These are phyloP conservation scores for Aegilops speltoides DNA, from an alignment of 176 grass and related monocot species.

Conservation along the genomic window DNA sequence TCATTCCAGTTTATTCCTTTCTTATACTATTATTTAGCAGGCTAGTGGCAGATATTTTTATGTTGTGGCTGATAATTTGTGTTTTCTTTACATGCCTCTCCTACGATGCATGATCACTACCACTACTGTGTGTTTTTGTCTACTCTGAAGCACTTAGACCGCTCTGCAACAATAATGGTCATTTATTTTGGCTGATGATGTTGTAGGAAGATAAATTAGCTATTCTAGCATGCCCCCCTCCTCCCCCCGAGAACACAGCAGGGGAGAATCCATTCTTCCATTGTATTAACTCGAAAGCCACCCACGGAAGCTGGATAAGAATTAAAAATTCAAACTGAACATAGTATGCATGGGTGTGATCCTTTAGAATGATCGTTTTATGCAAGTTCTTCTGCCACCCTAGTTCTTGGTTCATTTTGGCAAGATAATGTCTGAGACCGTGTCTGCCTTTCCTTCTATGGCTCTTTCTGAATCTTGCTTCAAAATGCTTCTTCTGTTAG, in stretches of 20 bases:
- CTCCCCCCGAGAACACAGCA: neutral
- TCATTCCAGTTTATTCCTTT: neutral
- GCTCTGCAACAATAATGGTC: neutral
- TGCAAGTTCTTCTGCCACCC: neutral
- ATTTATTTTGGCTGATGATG: neutral
- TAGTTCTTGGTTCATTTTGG: constrained; percentile 8
- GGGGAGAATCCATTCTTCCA: neutral
- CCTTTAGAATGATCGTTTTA: neutral
- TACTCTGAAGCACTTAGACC: neutral
- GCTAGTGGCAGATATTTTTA: neutral
- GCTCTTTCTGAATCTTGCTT: neutral
- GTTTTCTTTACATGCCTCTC: neutral
- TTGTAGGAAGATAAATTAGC: neutral
- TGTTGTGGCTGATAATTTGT: constrained; percentile 4
- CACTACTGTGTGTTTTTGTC: neutral
- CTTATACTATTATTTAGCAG: neutral
- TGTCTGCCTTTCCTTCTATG: neutral
- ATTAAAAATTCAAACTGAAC: neutral
- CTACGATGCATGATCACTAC: neutral
- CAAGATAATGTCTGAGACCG: neutral
- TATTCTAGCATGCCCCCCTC: neutral
- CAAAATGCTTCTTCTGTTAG: neutral
- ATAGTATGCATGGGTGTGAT: neutral
- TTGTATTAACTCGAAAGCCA: neutral
- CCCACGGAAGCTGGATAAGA: neutral